Conservation (phyloP, 2,329 filamentous ascomycete genomes). For the Fusarium equiseti region DNA sequence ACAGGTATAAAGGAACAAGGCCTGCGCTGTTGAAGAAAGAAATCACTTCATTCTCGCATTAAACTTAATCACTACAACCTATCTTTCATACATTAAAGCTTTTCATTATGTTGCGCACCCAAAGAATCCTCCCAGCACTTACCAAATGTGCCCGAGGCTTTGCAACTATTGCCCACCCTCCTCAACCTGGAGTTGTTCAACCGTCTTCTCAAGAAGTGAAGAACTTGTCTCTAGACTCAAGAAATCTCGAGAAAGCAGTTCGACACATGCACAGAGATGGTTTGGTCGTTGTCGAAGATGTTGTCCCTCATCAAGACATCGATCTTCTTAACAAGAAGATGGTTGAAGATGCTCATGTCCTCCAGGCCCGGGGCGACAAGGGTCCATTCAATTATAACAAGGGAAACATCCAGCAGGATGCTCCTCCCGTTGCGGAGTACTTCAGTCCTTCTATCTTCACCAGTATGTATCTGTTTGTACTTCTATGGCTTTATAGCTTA, state of each 20-base stretch:
- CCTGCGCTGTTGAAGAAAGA: not conserved
- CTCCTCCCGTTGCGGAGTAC: conserved; percentile 62
- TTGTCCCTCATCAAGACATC: conserved; percentile 62
- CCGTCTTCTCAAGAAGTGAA: conserved; percentile 58
- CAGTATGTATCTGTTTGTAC: conserved; percentile 54
- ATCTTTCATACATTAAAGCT: not conserved
- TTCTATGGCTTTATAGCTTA: not conserved
- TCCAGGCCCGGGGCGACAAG: conserved; percentile 65
- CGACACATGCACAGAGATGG: conserved; percentile 65
- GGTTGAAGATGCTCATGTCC: conserved; percentile 65
- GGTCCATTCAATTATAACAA: conserved; percentile 73
- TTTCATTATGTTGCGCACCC: conserved; percentile 26
- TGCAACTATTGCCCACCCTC: conserved; percentile 10
- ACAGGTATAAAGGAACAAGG: conserved; percentile 36
- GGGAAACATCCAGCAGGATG: conserved; percentile 72
- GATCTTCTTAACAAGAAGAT: conserved; percentile 69
- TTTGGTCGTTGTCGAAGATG: conserved; percentile 67
- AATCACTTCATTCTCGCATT: not conserved
- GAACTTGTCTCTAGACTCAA: conserved; percentile 54
- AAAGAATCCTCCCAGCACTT: conserved; percentile 9
- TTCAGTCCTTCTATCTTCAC: conserved; percentile 65
- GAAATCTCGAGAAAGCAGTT: conserved; percentile 68
- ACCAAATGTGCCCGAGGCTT: conserved; percentile 18
- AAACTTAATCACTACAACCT: fast-evolving
- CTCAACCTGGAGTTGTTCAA: conserved; percentile 40